Base-by-base conservation (phyloP, 352 stramenopile genomes). In the Phytopythium ostracodes region DNA sequence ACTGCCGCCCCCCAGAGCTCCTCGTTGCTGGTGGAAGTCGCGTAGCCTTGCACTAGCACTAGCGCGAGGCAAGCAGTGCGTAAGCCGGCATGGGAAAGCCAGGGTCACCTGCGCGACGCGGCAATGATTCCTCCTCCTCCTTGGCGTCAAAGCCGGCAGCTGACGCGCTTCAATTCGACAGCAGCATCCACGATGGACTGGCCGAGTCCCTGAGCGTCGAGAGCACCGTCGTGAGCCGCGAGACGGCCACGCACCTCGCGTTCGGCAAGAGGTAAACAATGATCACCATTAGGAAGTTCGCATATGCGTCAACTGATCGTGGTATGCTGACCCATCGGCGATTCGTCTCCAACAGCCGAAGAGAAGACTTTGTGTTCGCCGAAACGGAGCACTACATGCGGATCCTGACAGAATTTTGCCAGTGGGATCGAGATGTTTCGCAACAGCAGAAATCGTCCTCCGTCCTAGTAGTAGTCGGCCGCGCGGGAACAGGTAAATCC, bases 211-310 rank as follows among this genome's bases (percentile, higher is more conserved):
- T 60, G 25, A 54, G 52, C 44, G 62, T 87, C 7, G 81, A 92
- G 46, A 92, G 79, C 66, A 86, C 84, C 31, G 73, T 88, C 33
- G 74, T 92, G 33, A 90, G 70, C 35, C 76, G 85, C 15, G 83
- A 94, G 53, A 91, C 76, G 25, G 85, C 81, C 17, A 89, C 81
- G 8, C 85, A 94, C 55, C 42, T 72, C 18, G 83, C 85, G 50
- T 94, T 91, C 60, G 76, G 80, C n/a, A 73, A 72, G 52, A 94
- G 76, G 79, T 85, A 59, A n/a, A n/a, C n/a, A n/a, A n/a, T n/a
- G n/a, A n/a, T n/a, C n/a, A n/a, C n/a, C n/a, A n/a, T n/a, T n/a
- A n/a, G n/a, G n/a, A n/a, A n/a, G n/a, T n/a, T n/a, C n/a, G n/a
- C n/a, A n/a, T n/a, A n/a, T n/a, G n/a, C n/a, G n/a, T n/a, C n/a